Base-by-base conservation (phyloP, 208 protist species). In the Polymyxa betae region DNA sequence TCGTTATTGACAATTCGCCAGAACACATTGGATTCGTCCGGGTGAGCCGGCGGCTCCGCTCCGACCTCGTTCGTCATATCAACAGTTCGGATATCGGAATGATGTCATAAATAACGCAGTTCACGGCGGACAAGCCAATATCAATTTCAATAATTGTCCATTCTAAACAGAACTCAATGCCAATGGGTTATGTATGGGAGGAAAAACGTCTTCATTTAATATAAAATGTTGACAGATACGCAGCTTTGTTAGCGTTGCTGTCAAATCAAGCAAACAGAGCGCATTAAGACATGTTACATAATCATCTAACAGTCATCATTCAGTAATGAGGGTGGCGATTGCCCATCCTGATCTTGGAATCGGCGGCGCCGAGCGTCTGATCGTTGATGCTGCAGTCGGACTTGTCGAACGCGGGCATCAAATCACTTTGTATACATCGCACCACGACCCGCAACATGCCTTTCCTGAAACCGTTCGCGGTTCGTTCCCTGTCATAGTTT, bases 311-410 rank as follows among this genome's bases (percentile, higher is more conserved):
- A 60, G 12, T 60, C 24, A 60, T 87, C 38, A 87, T 40, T 87
- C 12, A 87, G 77, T 20, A 20, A 90, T 95, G 54, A 93, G 94
- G 38, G 92, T 98, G 0, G 94, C 96, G 20, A 98, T 99, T 91
- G 87, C 98, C 0, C 98, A 99, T 92, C 97, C 97, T 0, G 97
- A 98, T 91, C 94, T 99, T 0, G 91, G 88, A 24, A 92, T 92
- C 44, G 91, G 98, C 24, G 98, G 98, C 0, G 98, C 98, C 32
- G 98, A 99, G 94, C 94, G 98, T 29, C 95, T 99, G 1, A 95
- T 99, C 38, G 94, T 99, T 0, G 98, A 99, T 92, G 95, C 97
- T 1, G 98, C 96, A 0, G 45, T 98, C 0, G 97, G 95, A 1
- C 91, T 98, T 29, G 88, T 95, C 38, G 64, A 94, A 72, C 90